phyloP scores from a whole-genome alignment of 2,329 filamentous ascomycete genomes.

The Davidsoniella neocaledoniae region DNA sequence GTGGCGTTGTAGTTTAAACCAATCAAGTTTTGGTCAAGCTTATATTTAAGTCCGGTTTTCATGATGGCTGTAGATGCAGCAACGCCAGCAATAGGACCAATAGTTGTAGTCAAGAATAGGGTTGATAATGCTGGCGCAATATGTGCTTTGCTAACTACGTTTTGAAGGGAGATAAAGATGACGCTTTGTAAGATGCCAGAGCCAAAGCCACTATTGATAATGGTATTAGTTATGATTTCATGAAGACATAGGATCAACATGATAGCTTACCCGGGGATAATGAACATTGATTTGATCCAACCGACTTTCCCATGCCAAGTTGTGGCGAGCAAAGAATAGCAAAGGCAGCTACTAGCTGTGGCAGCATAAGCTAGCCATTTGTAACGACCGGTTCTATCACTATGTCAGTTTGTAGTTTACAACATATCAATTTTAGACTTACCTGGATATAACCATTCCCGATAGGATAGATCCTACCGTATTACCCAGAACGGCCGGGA shows the following conservation, averaged over 20 bases:
- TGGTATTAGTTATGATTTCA: neutral
- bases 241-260: neutral
- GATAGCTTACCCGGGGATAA: conserved; percentile 26
- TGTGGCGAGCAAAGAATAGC: conserved; percentile 35
- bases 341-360: conserved; percentile 29
- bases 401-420: neutral
- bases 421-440: conserved; percentile 5
- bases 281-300: conserved; percentile 39
- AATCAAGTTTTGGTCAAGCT: conserved; percentile 11
- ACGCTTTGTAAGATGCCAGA: conserved; percentile 25
- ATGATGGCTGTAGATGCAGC: conserved; percentile 23
- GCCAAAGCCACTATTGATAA: conserved; percentile 20
- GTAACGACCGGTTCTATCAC: conserved; percentile 38
- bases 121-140: conserved; percentile 25
- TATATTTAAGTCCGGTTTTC: conserved; percentile 14
- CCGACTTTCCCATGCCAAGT: conserved; percentile 44
- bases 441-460: conserved; percentile 37
- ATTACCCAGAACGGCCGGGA: conserved; percentile 53
- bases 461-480: conserved; percentile 44
- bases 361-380: conserved; percentile 36
- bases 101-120: conserved; percentile 23
- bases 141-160: conserved; percentile 22
- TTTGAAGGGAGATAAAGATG: conserved; percentile 27
- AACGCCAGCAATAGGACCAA: conserved; percentile 24
- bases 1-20: conserved; percentile 11